Evolutionary conservation across 352 stramenopile genomes (phyloP).

Genomic region (Phytophthora europaea): DNA sequence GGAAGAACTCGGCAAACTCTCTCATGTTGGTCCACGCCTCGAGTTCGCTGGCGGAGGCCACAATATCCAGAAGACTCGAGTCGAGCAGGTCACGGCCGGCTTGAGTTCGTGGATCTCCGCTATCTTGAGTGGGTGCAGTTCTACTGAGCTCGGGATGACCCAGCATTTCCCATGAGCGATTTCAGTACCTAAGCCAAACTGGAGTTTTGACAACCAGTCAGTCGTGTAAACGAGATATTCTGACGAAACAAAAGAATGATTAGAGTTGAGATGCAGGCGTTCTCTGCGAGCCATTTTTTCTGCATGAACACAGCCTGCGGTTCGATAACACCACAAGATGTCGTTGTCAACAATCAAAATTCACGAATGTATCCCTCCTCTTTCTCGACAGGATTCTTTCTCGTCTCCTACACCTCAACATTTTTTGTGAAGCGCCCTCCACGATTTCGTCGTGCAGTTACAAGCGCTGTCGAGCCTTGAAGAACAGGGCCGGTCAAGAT

Average conservation of each 20-base stretch:
- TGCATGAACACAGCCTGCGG: not conserved
- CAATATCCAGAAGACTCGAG: slow-evolving; percentile 74
- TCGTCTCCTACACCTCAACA: not conserved
- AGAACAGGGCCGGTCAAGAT: not conserved
- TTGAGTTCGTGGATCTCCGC: slow-evolving; percentile 40
- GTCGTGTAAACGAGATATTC: not conserved
- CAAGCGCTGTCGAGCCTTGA: not conserved
- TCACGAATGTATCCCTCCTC: not conserved
- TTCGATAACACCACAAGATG: not conserved
- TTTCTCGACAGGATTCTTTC: not conserved
- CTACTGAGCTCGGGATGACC: slow-evolving; percentile 24
- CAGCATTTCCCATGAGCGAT: slow-evolving; percentile 27
- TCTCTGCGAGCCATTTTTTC: not conserved
- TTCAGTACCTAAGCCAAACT: not conserved
- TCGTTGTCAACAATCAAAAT: not conserved
- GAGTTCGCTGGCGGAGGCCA: slow-evolving; percentile 59
- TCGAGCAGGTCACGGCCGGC: slow-evolving; percentile 37
- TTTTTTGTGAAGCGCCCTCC: too few species aligned
- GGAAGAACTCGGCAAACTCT: slow-evolving; percentile 45
- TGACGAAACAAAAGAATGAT: not conserved
- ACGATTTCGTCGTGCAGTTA: too few species aligned
- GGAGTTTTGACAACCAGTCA: not conserved
- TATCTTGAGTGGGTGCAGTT: slow-evolving; percentile 22
- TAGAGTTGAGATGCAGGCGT: not conserved
- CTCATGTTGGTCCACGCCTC: slow-evolving; percentile 45